A percentile compares a stretch with the other conserved stretches of the same genome.
Conservation (phyloP, 2,329 filamentous ascomycete species). For the Monosporascus sp. region DNA sequence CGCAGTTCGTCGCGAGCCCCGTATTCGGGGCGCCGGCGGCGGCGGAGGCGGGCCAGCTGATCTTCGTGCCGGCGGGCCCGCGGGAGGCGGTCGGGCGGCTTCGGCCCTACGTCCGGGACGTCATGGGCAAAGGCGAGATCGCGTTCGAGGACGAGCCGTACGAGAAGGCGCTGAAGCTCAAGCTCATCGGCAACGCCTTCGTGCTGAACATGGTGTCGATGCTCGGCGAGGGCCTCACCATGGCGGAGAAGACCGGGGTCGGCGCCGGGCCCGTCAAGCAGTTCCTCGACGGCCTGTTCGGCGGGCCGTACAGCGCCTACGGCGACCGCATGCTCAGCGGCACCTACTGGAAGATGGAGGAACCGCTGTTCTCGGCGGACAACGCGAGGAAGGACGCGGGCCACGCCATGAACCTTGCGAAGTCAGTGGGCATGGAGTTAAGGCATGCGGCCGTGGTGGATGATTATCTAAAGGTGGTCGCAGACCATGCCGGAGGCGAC, state of each 20-base stretch:
- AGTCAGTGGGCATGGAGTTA: slow-evolving; percentile 56
- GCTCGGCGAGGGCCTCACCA: slow-evolving; percentile 70
- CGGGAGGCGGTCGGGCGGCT: slow-evolving; percentile 52
- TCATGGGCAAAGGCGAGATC: slow-evolving; percentile 60
- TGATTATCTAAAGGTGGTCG: slow-evolving; percentile 63
- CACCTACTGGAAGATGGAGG: slow-evolving; percentile 70
- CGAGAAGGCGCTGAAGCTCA: slow-evolving; percentile 61
- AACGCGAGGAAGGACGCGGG: slow-evolving; percentile 77
- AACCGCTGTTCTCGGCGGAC: slow-evolving; percentile 79
- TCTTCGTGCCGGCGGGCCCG: slow-evolving; percentile 63
- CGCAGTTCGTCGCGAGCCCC: slow-evolving; percentile 69
- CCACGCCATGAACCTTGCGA: slow-evolving; percentile 67
- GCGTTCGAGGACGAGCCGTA: slow-evolving; percentile 26
- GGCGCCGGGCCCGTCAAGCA: slow-evolving; percentile 65
- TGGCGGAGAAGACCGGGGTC: slow-evolving; percentile 77
- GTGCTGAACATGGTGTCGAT: slow-evolving; percentile 78
- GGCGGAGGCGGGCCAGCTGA: slow-evolving; percentile 58
- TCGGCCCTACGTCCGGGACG: slow-evolving; percentile 60
- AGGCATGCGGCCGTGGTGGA: slow-evolving; percentile 63
- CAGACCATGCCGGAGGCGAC: slow-evolving; percentile 59
- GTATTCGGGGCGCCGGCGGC: slow-evolving; percentile 60
- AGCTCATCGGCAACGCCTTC: slow-evolving; percentile 84
- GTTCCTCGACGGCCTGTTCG: slow-evolving; percentile 70
- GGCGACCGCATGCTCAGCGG: slow-evolving; percentile 68
- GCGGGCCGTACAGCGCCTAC: slow-evolving; percentile 71